These are phyloP conservation scores for Paecilomyces niveus DNA, from an alignment of 2,329 filamentous ascomycete species.

Conservation along the genomic window DNA sequence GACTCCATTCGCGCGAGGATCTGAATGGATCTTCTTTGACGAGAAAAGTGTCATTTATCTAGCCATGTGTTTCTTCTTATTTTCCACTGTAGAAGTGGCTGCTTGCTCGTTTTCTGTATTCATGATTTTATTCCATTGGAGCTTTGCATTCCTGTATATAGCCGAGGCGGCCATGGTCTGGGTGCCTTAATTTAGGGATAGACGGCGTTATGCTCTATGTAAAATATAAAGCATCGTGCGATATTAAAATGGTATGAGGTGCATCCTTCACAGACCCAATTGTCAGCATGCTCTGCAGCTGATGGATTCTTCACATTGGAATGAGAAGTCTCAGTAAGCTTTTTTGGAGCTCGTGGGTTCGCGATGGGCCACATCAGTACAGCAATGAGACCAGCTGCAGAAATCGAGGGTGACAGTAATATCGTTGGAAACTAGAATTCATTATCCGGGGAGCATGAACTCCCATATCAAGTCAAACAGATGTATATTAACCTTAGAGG, in stretches of 20 bases:
- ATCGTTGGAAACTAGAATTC: not conserved
- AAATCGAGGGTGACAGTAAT: not conserved
- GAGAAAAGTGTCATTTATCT: not conserved
- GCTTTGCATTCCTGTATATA: conserved; percentile 5
- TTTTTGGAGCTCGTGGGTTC: not conserved
- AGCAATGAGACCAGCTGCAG: not conserved
- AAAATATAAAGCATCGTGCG: conserved; percentile 1
- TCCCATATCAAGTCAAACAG: not conserved
- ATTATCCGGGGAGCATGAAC: not conserved
- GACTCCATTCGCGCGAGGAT: conserved; percentile 41
- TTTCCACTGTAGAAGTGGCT: not conserved
- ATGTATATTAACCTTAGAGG: not conserved
- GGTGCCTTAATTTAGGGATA: conserved; percentile 10
- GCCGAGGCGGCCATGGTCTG: conserved; percentile 1
- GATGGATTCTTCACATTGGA: not conserved
- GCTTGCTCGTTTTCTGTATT: not conserved
- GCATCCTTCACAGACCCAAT: not conserved
- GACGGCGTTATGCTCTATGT: conserved; percentile 12
- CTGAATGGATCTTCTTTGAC: conserved; percentile 19
- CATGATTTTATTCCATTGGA: not conserved
- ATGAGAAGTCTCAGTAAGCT: not conserved
- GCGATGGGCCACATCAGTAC: not conserved
- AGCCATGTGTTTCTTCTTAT: not conserved
- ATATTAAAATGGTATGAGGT: not conserved
- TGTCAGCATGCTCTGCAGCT: not conserved